These are phyloP conservation scores for Chloranthus sessilifolius DNA, from an alignment of 164 flowering plant genomes.

Conservation along the genomic window DNA sequence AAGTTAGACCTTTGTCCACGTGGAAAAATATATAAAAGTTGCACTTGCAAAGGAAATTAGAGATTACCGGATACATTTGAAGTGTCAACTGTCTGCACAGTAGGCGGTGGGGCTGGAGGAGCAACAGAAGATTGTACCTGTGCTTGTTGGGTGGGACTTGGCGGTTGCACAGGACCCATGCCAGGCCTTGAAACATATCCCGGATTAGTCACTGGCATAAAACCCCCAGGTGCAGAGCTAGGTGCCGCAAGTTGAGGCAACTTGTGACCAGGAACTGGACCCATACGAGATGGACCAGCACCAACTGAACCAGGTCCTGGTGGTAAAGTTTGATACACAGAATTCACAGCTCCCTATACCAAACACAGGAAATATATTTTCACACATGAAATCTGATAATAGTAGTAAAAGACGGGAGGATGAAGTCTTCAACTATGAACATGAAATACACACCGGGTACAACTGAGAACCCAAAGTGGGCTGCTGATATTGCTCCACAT, in stretches of 20 bases:
- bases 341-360: slow-evolving; percentile 43
- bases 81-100: slow-evolving; percentile 89
- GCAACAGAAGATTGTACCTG: slow-evolving; percentile 33
- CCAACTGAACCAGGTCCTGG: slow-evolving; percentile 39
- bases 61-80: slow-evolving; percentile 83
- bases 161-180: slow-evolving; percentile 51
- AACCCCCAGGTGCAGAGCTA: slow-evolving; percentile 39
- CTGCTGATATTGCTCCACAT: slow-evolving; percentile 82
- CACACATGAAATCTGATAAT: neutral
- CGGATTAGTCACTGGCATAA: slow-evolving; percentile 54
- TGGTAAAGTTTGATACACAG: slow-evolving; percentile 41
- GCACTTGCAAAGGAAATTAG: neutral
- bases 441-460: slow-evolving; percentile 58
- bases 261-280: slow-evolving; percentile 34
- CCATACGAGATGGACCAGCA: slow-evolving; percentile 37
- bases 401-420: neutral
- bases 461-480: slow-evolving; percentile 79
- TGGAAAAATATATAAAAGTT: neutral
- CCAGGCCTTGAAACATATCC: slow-evolving; percentile 53
- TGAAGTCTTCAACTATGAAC: neutral
- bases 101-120: slow-evolving; percentile 86
- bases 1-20: too few species aligned
- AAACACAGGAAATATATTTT: neutral
- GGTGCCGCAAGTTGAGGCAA: slow-evolving; percentile 63
- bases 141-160: slow-evolving; percentile 55